These are phyloP conservation scores for Acacia pycnantha DNA, from an alignment of 331 rosid genomes.

Conservation along the genomic window DNA sequence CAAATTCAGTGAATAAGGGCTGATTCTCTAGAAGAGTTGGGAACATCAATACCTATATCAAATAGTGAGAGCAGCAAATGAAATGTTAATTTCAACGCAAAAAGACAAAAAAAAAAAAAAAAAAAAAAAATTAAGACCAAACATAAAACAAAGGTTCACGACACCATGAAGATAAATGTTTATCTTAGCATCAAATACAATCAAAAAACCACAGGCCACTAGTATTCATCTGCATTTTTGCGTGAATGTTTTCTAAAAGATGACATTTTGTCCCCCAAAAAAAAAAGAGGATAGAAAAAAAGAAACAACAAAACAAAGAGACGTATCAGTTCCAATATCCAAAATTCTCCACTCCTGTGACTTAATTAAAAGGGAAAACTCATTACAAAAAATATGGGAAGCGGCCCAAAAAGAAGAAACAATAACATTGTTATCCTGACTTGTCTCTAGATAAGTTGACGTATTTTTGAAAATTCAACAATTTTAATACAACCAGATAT, in stretches of 20 bases:
- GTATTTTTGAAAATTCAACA: too few species aligned
- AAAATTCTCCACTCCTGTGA: background rate
- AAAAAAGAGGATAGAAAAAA: background rate
- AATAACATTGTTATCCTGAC: background rate
- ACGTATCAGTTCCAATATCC: background rate
- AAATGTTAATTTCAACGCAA: constrained; percentile 9
- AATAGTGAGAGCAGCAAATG: constrained; percentile 1
- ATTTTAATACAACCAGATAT: background rate
- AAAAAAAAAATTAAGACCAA: constrained; percentile 14
- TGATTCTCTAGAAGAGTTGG: constrained; percentile 76
- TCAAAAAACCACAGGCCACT: constrained; percentile 4
- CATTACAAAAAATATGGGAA: background rate
- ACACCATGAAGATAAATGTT: constrained; percentile 1
- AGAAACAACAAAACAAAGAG: background rate
- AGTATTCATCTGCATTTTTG: constrained; percentile 11
- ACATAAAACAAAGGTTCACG: background rate
- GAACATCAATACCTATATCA: constrained; percentile 80
- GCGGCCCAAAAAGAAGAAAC: background rate
- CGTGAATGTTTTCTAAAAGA: background rate
- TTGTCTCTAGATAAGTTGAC: background rate
- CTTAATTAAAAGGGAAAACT: background rate
- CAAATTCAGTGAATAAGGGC: constrained; percentile 78
- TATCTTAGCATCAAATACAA: constrained; percentile 16
- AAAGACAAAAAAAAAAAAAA: background rate
- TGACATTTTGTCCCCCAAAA: background rate